Evolutionary conservation across 1,284 basidiomycete genomes (phyloP).

Genomic region (Schizophyllum amplum): DNA sequence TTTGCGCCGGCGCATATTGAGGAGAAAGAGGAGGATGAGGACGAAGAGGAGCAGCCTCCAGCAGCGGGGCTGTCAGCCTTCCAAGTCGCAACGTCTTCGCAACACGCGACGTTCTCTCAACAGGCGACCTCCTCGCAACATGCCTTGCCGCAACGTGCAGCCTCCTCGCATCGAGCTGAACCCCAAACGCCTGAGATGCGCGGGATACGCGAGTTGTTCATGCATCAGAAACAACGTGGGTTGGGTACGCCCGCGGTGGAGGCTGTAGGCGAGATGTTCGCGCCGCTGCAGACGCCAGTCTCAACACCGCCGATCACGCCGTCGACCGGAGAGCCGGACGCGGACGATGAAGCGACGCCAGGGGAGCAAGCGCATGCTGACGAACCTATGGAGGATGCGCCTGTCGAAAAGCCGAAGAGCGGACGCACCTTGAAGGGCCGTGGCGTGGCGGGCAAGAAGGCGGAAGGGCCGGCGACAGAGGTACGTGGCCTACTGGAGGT

Average conservation of each 20-base stretch:
- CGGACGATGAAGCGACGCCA: not conserved
- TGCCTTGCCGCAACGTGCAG: no score
- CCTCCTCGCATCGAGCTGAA: not conserved
- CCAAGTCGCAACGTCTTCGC: no score
- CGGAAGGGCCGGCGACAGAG: not conserved
- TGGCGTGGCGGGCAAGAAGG: no score
- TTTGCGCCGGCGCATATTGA: not conserved
- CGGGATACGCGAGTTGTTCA: not conserved
- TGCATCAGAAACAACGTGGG: not conserved
- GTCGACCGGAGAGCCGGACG: not conserved
- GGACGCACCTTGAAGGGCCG: not conserved
- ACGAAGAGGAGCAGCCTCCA: not conserved
- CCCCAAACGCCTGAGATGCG: not conserved
- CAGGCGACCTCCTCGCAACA: no score
- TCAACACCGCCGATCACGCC: not conserved
- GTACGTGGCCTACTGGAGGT: not conserved
- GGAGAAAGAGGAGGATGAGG: not conserved
- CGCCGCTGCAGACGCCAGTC: not conserved
- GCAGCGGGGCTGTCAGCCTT: no score
- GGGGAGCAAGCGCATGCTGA: not conserved
- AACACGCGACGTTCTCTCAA: no score
- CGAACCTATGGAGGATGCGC: not conserved
- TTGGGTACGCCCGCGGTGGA: not conserved
- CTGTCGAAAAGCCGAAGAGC: not conserved
- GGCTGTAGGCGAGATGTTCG: not conserved